phyloP scores from a whole-genome alignment of 345 rosid genomes.

The Pistacia vera region DNA sequence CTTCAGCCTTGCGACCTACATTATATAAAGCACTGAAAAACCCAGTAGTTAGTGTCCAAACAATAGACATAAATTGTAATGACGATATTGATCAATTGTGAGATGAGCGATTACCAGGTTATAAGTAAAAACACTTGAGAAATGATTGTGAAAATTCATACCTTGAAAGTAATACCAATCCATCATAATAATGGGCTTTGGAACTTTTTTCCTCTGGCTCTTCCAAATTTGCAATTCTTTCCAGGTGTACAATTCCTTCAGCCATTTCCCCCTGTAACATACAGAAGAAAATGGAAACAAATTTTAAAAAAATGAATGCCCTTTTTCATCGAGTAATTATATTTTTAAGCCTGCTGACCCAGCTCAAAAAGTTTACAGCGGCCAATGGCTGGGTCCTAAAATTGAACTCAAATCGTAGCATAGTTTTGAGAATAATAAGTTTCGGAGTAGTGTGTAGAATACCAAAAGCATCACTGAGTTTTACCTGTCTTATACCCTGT shows the following conservation, averaged over 20 bases:
- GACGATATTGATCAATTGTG: not conserved
- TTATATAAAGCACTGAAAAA: conserved; percentile 55
- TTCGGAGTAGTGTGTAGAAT: not conserved
- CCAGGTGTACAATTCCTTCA: conserved; percentile 71
- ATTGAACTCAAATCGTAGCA: not conserved
- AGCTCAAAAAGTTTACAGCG: not conserved
- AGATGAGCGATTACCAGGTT: not conserved
- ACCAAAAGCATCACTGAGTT: not conserved
- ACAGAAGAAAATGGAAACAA: not conserved
- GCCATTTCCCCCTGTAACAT: conserved; percentile 59
- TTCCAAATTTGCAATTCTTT: conserved; percentile 61
- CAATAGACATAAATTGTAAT: not conserved
- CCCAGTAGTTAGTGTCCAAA: not conserved
- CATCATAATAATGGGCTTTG: conserved; percentile 76
- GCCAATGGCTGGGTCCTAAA: not conserved
- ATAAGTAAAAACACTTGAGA: not conserved
- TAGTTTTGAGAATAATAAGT: not conserved
- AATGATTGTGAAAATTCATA: conserved; percentile 19
- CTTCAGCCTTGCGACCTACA: conserved; percentile 72
- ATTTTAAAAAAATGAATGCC: not conserved
- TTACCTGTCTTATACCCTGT: conserved; percentile 77
- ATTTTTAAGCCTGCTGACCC: not conserved
- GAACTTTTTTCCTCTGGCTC: conserved; percentile 76
- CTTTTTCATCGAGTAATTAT: not conserved
- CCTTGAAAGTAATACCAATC: conserved; percentile 73